Base-by-base conservation (phyloP, 139 green algal species). In the Auxenochlorella pyrenoidosa region DNA sequence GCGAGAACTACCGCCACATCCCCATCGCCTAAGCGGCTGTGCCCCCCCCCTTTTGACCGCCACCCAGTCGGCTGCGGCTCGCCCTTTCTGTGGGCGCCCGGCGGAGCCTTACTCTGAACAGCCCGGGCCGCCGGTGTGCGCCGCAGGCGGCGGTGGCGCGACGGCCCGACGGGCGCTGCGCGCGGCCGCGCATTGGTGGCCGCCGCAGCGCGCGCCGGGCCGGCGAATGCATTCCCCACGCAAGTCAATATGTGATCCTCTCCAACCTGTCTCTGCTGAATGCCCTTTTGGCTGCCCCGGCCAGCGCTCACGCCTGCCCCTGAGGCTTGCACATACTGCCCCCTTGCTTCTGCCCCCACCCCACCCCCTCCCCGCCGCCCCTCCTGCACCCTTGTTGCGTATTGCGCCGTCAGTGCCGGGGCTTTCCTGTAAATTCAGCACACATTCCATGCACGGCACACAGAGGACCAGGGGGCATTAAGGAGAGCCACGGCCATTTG, bases 1-100 rank as follows among this genome's bases (percentile, higher is more conserved):
- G 83, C n/a, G 83, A 87, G 24, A 82, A 93, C 84, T 97, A 93
- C 90, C 91, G 93, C 76, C 88, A 94, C 93, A 98, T 98, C 72
- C 66, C 70, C 71, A 63, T 87, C 43, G 43, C 41, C 21, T 86
- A 79, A 79, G 44, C 65, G 40, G 24, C 44, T 32, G 15, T 47
- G 18, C 3, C 32, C n/a, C 54, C 54, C 13, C 54, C 54, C 54
- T 63, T 58, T 28, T 36, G 73, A 34, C 26, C 13, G 36, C 68
- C 68, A n/a, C 68, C n/a, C n/a, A 75, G 68, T 6, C 68, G 16
- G 72, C 40, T 22, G 12, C 13, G 22, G 34, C 22, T 18, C 4
- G 38, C 72, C 72, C 4, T 3, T 10, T 41, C 34, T 30, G 70
- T 16, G n/a, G 24, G 70, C 34, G 5, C 70, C 3, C 13, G 28